Percentiles rank a stretch among this genome's conserved stretches.
Conservation (phyloP, 1,284 basidiomycete genomes). For the Austroboletus rostrupii region DNA sequence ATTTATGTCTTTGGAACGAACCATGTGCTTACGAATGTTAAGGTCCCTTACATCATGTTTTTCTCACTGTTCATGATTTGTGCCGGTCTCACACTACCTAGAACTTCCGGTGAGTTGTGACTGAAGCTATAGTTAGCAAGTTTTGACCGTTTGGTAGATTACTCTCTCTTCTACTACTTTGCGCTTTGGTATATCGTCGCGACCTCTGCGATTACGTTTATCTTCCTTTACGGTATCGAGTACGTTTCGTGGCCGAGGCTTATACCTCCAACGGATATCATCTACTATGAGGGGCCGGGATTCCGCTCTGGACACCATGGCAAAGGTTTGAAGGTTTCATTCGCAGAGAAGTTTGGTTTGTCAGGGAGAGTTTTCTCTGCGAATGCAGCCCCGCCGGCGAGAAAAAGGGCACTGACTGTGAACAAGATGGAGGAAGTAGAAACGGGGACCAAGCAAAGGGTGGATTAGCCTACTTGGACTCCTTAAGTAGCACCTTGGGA, state of each 20-base stretch:
- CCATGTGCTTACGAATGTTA: slow-evolving; percentile 6
- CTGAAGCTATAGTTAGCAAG: slow-evolving; percentile 5
- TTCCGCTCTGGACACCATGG: slow-evolving; percentile 77
- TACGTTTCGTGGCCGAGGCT: slow-evolving; percentile 96
- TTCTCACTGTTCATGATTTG: slow-evolving; percentile 87
- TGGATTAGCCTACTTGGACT: slow-evolving; percentile 49
- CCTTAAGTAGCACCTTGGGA: not conserved
- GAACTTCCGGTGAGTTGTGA: slow-evolving; percentile 68
- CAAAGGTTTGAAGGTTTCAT: slow-evolving; percentile 55
- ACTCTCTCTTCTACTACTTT: slow-evolving; percentile 79
- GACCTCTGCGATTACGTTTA: slow-evolving; percentile 59
- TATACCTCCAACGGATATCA: slow-evolving; percentile 77
- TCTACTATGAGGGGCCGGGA: slow-evolving; percentile 86
- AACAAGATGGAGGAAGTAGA: slow-evolving; percentile 52
- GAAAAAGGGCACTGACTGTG: slow-evolving; percentile 37
- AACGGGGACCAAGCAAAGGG: slow-evolving; percentile 63
- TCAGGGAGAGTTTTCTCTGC: slow-evolving; percentile 29
- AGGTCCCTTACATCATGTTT: slow-evolving; percentile 83
- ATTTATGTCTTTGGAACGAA: slow-evolving; percentile 1
- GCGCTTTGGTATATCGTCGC: slow-evolving; percentile 73
- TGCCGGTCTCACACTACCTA: slow-evolving; percentile 79
- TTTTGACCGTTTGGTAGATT: slow-evolving; percentile 43
- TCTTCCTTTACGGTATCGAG: slow-evolving; percentile 75
- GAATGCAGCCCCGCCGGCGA: slow-evolving; percentile 33
- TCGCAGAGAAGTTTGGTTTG: slow-evolving; percentile 32